These are phyloP conservation scores for Martensiomyces pterosporus DNA, from an alignment of 192 early-diverging fungal genomes.

Conservation along the genomic window DNA sequence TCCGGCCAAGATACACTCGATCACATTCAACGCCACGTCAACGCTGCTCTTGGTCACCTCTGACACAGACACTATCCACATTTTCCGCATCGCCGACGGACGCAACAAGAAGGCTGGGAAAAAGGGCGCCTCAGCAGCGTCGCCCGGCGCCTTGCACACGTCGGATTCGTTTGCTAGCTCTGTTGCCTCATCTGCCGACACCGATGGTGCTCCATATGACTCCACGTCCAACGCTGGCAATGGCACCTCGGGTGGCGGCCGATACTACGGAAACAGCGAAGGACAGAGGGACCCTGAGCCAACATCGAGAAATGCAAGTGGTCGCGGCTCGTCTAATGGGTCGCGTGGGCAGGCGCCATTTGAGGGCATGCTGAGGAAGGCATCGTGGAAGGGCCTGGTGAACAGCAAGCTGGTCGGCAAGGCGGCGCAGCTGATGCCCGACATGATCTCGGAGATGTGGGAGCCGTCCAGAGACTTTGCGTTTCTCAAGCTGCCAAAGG, in stretches of 20 bases:
- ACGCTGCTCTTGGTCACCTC: constrained; percentile 59
- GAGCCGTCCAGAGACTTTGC: constrained; percentile 95
- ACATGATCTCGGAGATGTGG: constrained; percentile 86
- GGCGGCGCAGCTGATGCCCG: constrained; percentile 83
- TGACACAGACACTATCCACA: constrained; percentile 94
- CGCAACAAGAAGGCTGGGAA: constrained; percentile 18
- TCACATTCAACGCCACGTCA: constrained; percentile 71
- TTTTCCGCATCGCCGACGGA: constrained; percentile 73
- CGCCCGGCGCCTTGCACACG: constrained; percentile 7
- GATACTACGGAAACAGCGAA: no score
- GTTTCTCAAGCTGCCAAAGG: constrained; percentile 78
- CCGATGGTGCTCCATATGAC: constrained; percentile 12
- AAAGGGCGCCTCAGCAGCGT: constrained; percentile 1
- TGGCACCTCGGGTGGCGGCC: not conserved
- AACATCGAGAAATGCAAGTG: constrained; percentile 5
- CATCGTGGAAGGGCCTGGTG: constrained; percentile 51
- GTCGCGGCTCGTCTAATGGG: not conserved
- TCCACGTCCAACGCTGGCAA: constrained; percentile 6
- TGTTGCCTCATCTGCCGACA: constrained; percentile 13
- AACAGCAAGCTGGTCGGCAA: constrained; percentile 68
- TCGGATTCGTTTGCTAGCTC: constrained; percentile 36
- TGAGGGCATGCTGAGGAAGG: constrained; percentile 56
- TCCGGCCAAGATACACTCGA: constrained; percentile 84
- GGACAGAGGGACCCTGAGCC: not conserved
- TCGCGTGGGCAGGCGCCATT: constrained; percentile 48